Percentiles rank a stretch among this genome's conserved stretches.
Conservation (phyloP, 371 early-diverging fungal genomes). For the Mucor mucedo region DNA sequence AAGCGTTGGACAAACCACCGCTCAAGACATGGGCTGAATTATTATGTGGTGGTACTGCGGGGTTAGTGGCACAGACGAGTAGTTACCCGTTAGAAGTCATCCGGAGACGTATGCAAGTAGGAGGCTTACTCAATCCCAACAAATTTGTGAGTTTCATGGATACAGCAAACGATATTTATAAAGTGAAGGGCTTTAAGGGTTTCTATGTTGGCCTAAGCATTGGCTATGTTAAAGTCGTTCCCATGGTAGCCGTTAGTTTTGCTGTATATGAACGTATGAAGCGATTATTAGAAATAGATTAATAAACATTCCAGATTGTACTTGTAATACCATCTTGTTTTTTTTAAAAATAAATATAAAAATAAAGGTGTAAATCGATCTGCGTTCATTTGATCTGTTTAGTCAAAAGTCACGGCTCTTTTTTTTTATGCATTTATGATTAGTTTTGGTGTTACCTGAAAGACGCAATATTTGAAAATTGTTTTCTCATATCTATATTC, state of each 20-base stretch:
- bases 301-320: background rate
- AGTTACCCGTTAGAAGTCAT: slow-evolving; percentile 93
- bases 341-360: background rate
- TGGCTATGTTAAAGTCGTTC: slow-evolving; percentile 91
- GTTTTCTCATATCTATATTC: background rate
- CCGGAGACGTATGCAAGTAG: slow-evolving; percentile 91
- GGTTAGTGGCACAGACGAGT: slow-evolving; percentile 82
- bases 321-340: background rate
- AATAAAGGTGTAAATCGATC: background rate
- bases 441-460: slow-evolving; percentile 1
- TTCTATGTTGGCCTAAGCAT: slow-evolving; percentile 93
- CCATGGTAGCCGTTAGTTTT: slow-evolving; percentile 90
- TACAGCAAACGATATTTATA: slow-evolving; percentile 66
- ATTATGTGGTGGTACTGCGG: slow-evolving; percentile 82
- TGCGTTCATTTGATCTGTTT: background rate
- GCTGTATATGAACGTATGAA: slow-evolving; percentile 84
- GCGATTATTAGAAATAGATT: slow-evolving; percentile 24
- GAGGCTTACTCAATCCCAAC: slow-evolving; percentile 61
- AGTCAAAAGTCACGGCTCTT: background rate
- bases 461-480: slow-evolving; percentile 7
- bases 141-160: slow-evolving; percentile 56
- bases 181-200: slow-evolving; percentile 73
- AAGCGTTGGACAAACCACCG: slow-evolving; percentile 35
- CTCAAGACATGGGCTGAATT: slow-evolving; percentile 80
- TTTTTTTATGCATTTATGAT: too few relatives aligned